Conservation (phyloP, 805 yeast species). For the Metschnikowia noctiluminum region DNA sequence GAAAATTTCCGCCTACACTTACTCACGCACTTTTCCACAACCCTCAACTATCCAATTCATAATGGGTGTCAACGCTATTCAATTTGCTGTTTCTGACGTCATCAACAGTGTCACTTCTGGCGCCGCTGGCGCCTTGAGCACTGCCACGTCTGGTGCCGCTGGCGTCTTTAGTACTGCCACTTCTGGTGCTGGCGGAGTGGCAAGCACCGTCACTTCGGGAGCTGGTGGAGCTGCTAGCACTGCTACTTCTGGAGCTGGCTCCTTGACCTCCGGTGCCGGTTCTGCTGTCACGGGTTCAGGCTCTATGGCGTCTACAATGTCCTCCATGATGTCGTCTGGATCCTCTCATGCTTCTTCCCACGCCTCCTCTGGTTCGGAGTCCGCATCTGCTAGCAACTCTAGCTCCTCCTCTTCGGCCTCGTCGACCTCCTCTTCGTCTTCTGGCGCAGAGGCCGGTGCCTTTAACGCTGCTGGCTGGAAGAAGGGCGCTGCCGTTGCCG, state of each 20-base stretch:
- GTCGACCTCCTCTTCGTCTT: slow-evolving; percentile 13
- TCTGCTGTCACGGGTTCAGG: slow-evolving; percentile 6
- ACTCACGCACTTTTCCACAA: too few relatives aligned
- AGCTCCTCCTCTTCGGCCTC: slow-evolving; percentile 6
- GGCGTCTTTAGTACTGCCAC: slow-evolving; percentile 10
- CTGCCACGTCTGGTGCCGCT: slow-evolving; percentile 3
- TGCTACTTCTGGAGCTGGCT: slow-evolving; percentile 3
- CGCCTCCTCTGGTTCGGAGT: slow-evolving; percentile 8
- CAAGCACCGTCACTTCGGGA: slow-evolving; percentile 7
- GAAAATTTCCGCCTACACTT: too few relatives aligned
- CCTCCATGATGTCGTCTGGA: slow-evolving; percentile 7
- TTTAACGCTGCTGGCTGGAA: slow-evolving; percentile 31
- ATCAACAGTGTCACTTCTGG: slow-evolving; percentile 1
- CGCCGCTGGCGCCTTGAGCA: slow-evolving; percentile 8
- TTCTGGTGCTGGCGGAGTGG: slow-evolving; percentile 6
- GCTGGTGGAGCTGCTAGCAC: slow-evolving; percentile 8
- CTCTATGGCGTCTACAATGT: slow-evolving; percentile 14
- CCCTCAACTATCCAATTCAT: slow-evolving; percentile 1
- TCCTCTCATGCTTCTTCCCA: slow-evolving; percentile 11
- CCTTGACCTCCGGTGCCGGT: slow-evolving; percentile 1
- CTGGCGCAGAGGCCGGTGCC: slow-evolving; percentile 19
- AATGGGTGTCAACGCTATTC: slow-evolving; percentile 30
- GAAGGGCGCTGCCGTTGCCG: slow-evolving; percentile 35
- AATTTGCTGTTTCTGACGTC: slow-evolving; percentile 23
- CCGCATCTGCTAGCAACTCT: neutral